Conservation (phyloP, 768 basidiomycete species). For the Mycena vitilis region DNA sequence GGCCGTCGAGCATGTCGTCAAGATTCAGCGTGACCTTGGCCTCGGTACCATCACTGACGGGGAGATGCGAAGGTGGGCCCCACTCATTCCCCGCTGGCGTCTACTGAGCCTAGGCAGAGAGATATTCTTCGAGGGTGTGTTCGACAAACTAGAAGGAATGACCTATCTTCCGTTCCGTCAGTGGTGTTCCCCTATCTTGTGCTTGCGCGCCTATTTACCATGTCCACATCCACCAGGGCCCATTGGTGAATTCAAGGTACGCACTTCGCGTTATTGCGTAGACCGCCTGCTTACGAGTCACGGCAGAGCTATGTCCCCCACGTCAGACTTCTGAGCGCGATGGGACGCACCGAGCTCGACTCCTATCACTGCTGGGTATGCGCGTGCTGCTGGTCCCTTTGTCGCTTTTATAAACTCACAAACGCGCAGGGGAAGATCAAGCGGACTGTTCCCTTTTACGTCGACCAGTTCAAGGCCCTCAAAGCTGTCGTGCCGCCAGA, state of each 20-base stretch:
- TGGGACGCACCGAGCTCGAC: conserved; percentile 52
- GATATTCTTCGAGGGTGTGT: conserved; percentile 75
- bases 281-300: background rate
- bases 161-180: conserved; percentile 60
- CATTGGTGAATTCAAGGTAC: conserved; percentile 64
- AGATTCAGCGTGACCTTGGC: conserved; percentile 65
- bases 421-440: conserved; percentile 67
- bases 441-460: conserved; percentile 70
- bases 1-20: conserved; percentile 62
- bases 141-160: conserved; percentile 76
- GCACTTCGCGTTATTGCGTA: background rate
- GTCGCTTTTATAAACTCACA: conserved; percentile 39
- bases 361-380: conserved; percentile 58
- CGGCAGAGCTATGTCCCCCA: conserved; percentile 60
- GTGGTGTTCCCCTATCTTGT: conserved; percentile 32
- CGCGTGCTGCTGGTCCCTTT: conserved; percentile 24
- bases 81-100: conserved; percentile 4
- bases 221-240: conserved; percentile 46
- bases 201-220: conserved; percentile 17
- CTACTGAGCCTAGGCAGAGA: conserved; percentile 47
- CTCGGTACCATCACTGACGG: conserved; percentile 75
- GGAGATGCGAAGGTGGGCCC: conserved; percentile 56
- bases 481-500: conserved; percentile 68
- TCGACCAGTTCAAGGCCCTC: conserved; percentile 71
- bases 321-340: conserved; percentile 53